A percentile compares a stretch with the other conserved stretches of the same genome.
Conservation (phyloP, 2,329 filamentous ascomycete species). For the Pseudonectria buxi region DNA sequence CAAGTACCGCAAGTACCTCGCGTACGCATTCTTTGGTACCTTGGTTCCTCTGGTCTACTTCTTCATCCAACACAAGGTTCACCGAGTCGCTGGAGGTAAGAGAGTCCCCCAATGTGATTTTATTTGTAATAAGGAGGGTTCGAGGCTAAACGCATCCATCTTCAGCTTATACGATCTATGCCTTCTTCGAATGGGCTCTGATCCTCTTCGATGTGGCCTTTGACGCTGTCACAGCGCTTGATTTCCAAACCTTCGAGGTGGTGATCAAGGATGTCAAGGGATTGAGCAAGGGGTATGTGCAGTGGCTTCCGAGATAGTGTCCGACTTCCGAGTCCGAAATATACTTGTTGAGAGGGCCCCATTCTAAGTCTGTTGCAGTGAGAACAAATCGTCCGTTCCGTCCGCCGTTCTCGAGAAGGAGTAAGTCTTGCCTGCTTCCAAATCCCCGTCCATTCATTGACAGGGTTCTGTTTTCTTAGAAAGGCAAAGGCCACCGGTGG, state of each 20-base stretch:
- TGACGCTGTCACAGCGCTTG: slow-evolving; percentile 86
- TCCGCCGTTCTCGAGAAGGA: slow-evolving; percentile 61
- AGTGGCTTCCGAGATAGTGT: slow-evolving; percentile 82
- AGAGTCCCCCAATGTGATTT: too few species aligned
- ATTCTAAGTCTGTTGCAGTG: slow-evolving; percentile 43
- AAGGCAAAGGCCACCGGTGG: slow-evolving; percentile 68
- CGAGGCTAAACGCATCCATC: slow-evolving; percentile 12
- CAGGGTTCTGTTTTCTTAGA: slow-evolving; percentile 44
- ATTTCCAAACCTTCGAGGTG: slow-evolving; percentile 85
- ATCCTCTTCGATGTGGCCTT: slow-evolving; percentile 95
- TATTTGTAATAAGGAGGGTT: too few species aligned
- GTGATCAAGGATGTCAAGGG: slow-evolving; percentile 84
- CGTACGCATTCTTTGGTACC: slow-evolving; percentile 79
- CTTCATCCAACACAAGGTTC: slow-evolving; percentile 98
- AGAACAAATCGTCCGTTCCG: slow-evolving; percentile 38
- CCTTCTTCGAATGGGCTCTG: slow-evolving; percentile 96
- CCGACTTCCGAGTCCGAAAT: slow-evolving; percentile 27
- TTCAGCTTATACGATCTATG: slow-evolving; percentile 89
- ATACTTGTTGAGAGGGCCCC: slow-evolving; percentile 21
- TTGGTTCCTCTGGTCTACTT: slow-evolving; percentile 89
- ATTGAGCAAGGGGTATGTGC: slow-evolving; percentile 95
- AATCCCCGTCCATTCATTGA: slow-evolving; percentile 11
- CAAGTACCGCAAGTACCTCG: slow-evolving; percentile 82
- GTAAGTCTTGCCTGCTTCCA: slow-evolving; percentile 44
- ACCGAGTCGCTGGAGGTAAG: slow-evolving; percentile 86